Base-by-base conservation (phyloP, 371 early-diverging fungal genomes). In the Mucor plumbeus region DNA sequence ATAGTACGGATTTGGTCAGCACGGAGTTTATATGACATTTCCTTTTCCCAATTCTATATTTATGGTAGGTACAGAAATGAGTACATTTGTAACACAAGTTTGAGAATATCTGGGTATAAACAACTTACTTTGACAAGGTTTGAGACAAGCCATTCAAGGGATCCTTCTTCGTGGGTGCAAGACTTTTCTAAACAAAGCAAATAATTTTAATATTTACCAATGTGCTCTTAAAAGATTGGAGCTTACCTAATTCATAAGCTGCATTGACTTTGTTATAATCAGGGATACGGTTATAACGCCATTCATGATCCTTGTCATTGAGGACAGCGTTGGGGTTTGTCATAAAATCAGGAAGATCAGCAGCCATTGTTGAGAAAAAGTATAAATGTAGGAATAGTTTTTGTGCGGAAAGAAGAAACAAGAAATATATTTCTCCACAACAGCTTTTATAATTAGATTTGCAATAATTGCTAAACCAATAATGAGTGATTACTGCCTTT, bases 21-120 rank as follows among this genome's bases (percentile, higher is more conserved):
- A 26, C 72, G 72, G 40, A 81, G 69, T 63, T 84, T 84, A 68
- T 81, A 84, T 14, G 85, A 84, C 68, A 81, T 79, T 65, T 84
- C 85, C 69, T 84, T 84, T 64, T 84, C 85, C 85, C 85, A 84
- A 71, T 84, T 84, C 81, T 81, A 76, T 10, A 56, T 43, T 11
- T 14, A 17, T 44, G 26, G 5, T 1, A 36, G 36, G 4, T 38
- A 53, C 39, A 38, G 17, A 11, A 11, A 10, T 39, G 17, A 43
- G 31, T 38, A 15, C n/a, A 9, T 34, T 19, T 48, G 48, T 50
- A 11, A 26, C 50, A 50, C 50, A 21, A 50, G 4, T 50, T 50
- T 21, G 50, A 15, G 34, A 31, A 0, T 21, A 31, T 38, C 21
- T 50, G 26, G 50, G 50, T 50, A 50, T 50, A 26, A 26, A 21